Evolutionary conservation across 345 rosid genomes (phyloP), one percentile per base, ranked within the genome.

Genomic region (Microthlaspi erraticum): DNA sequence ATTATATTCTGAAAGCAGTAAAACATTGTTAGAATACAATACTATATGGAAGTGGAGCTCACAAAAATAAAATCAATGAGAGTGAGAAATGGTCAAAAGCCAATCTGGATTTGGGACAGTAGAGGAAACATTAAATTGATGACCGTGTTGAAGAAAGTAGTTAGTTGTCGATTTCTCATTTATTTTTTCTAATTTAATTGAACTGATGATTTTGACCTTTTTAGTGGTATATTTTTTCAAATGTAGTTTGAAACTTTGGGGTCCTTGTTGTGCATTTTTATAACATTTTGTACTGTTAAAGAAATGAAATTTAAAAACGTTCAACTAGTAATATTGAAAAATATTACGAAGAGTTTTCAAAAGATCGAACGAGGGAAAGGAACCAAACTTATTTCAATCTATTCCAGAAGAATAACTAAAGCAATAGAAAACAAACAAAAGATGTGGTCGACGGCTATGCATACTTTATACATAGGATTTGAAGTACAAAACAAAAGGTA

Each of bases 161-260:
- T 67, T 74, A 67, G 2, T 52, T 60, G 68, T 74, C 78, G 34
- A 43, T 44, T 60, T 67, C 78, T 23, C 78, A 67, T 74, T 73
- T 59, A 66, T 19, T 58, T 11, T 11, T 51, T 31, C 34, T 33
- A n/a, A 11, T 12, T 55, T 23, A 52, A 64, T 9, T 56, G 18
- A 43, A 23, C 48, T 36, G 49, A 17, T 32, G 29, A 54, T 44
- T 43, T 66, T 73, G 60, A 73, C 29, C 19, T 73, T 23, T 20
- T 41, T 48, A 2, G 18, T 31, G 1, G 4, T 45, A 38, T 56
- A 44, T 36, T 12, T 61, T 13, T 31, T 52, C 38, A 7, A 7
- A 13, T 17, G 49, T 37, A 16, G 17, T 39, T 45, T 34, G 36
- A 70, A 34, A 71, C n/a, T 72, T 61, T 62, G 56, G 11, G 29